A percentile compares a stretch with the other conserved stretches of the same genome.
Conservation (phyloP, 768 basidiomycete genomes). For the Calocera viscosa region DNA sequence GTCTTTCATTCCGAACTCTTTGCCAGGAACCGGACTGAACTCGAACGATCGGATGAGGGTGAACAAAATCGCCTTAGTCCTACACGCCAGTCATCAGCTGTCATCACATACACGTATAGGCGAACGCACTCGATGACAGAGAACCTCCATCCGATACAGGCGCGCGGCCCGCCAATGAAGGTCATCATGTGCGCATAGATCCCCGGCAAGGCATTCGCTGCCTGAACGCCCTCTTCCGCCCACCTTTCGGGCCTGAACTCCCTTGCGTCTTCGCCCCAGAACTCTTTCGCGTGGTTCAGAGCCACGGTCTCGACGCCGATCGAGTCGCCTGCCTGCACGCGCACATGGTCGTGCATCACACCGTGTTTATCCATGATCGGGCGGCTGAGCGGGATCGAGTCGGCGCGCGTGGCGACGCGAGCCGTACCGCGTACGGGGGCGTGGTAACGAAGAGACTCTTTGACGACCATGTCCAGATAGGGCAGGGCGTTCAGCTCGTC, state of each 20-base stretch:
- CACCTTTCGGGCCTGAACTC: conserved; percentile 52
- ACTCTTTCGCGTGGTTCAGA: conserved; percentile 40
- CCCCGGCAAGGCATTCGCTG: conserved; percentile 35
- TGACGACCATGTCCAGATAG: conserved; percentile 60
- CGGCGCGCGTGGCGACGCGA: conserved; percentile 65
- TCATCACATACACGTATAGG: not conserved
- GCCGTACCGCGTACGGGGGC: conserved; percentile 74
- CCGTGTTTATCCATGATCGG: conserved; percentile 36
- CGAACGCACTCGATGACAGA: conserved; percentile 43
- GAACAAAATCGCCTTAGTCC: conserved; percentile 12
- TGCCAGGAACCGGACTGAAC: not conserved
- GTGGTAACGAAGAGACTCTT: conserved; percentile 63
- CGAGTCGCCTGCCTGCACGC: conserved; percentile 39
- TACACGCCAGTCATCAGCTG: not conserved
- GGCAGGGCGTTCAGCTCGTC: conserved; percentile 46
- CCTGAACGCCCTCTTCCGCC: conserved; percentile 28
- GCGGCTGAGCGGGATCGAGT: conserved; percentile 51
- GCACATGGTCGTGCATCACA: conserved; percentile 23
- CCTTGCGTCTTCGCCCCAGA: conserved; percentile 59
- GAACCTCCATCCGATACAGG: conserved; percentile 53
- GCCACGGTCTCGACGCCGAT: conserved; percentile 49
- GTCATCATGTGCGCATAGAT: conserved; percentile 44
- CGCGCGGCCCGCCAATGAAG: conserved; percentile 44
- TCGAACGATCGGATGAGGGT: conserved; percentile 10
- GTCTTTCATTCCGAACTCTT: not conserved